Evolutionary conservation across 208 protist genomes (phyloP).

Genomic region (Herpetomonas tarakana): DNA sequence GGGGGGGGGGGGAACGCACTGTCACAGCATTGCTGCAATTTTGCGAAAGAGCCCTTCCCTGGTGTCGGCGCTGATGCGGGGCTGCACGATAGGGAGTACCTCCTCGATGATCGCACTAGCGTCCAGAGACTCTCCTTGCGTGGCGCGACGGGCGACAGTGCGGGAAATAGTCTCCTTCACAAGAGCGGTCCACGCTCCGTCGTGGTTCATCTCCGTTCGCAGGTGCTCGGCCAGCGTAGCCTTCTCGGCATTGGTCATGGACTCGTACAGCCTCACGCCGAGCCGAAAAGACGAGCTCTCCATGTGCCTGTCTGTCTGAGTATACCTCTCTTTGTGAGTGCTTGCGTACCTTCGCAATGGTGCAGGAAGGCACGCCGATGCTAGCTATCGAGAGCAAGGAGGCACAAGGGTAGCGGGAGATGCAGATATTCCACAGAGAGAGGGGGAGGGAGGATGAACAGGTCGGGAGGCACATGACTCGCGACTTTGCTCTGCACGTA

Average conservation of each 20-base stretch:
- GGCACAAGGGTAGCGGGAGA: too few species aligned
- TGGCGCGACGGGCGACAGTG: conserved; percentile 36
- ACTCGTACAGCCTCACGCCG: not conserved
- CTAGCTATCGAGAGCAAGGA: too few species aligned
- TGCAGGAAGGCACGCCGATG: too few species aligned
- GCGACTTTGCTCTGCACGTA: too few species aligned
- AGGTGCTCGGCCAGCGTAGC: not conserved
- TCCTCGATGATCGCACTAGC: conserved; percentile 47
- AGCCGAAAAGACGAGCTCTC: not conserved
- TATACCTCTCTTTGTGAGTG: too few species aligned
- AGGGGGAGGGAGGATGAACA: too few species aligned
- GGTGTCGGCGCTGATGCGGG: conserved; percentile 36
- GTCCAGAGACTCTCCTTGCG: conserved; percentile 44
- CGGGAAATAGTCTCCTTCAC: conserved; percentile 19
- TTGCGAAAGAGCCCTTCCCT: conserved; percentile 68
- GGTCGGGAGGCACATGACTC: too few species aligned
- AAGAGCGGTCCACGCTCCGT: conserved; percentile 5
- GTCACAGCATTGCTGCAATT: conserved; percentile 19
- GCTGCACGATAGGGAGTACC: conserved; percentile 44
- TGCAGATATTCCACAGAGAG: too few species aligned
- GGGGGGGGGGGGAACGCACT: too few species aligned
- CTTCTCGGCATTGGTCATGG: not conserved
- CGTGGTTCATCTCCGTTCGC: not conserved
- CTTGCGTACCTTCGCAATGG: too few species aligned
- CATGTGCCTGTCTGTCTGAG: too few species aligned